Base-by-base conservation (phyloP, 352 stramenopile genomes). In the Pythium periplocum region DNA sequence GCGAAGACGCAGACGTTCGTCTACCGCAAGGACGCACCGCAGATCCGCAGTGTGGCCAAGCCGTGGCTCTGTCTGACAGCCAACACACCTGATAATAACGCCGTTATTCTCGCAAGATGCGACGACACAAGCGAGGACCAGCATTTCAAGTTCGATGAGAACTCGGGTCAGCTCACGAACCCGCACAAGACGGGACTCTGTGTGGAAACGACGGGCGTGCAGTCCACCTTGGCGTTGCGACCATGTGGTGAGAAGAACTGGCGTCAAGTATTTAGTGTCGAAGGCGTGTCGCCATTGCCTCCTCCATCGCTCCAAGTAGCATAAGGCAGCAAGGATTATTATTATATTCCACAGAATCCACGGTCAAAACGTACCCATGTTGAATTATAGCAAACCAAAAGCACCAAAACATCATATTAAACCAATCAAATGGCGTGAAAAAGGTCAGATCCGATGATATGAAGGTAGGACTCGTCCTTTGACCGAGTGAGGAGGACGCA, bases 241-340 rank as follows among this genome's bases (percentile, higher is more conserved):
- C 5, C 8, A 8, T 55, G 49, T 30, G 10, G 38, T 9, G 8
- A 45, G 38, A 36, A 55, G 11, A 47, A 38, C 37, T 45, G 38
- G 38, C 45, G 37, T 30, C 49, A 55, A 39, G 40, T 55, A n/a
- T 55, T 55, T 39, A 47, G 37, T 4, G 49, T 55, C 38, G 49
- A 55, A 39, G 49, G 37, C 30, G 49, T 55, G 37, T 37, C 49
- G 17, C 26, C 49, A 10, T 9, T 55, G 49, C 49, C 49, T 0
- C 49, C 49, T 6, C 49, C 39, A 36, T 31, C 35, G 47, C 32
- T 44, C 4, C 35, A 12, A 26, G 17, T 26, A 26, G 17, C 17
- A 26, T 26, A 26, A 26, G 17, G 17, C 17, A 26, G 17, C 17
- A 26, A 26, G 17, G 17, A 26, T 26, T 26, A 26, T 26, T 26